phyloP scores from a whole-genome alignment of 1,284 basidiomycete genomes.

The Irpex rosettiformis region DNA sequence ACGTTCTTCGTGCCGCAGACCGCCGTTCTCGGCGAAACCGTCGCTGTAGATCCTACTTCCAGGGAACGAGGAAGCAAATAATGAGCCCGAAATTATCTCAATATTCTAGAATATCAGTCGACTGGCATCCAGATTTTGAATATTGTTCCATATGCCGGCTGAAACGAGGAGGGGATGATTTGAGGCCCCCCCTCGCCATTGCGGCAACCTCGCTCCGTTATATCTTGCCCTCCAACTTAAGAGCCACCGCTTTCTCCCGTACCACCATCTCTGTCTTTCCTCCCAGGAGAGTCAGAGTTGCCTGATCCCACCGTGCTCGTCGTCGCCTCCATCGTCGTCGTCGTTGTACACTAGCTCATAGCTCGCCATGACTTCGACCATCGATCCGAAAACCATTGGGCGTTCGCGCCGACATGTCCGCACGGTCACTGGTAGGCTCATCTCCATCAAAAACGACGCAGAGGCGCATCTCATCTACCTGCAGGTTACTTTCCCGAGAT shows the following conservation, averaged over 20 bases:
- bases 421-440: conserved; percentile 59
- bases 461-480: background rate
- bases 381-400: conserved; percentile 67
- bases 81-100: background rate
- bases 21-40: background rate
- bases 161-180: background rate
- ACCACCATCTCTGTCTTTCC: background rate
- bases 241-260: background rate
- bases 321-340: background rate
- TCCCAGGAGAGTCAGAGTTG: background rate
- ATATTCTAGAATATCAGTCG: background rate
- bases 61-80: background rate
- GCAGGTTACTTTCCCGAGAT: conserved; percentile 73
- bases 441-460: background rate
- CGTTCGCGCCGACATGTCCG: conserved; percentile 67
- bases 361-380: conserved; percentile 41
- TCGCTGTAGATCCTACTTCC: background rate
- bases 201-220: background rate
- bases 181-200: background rate
- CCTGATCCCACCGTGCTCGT: no score
- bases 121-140: background rate
- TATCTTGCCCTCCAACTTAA: background rate
- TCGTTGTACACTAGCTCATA: background rate
- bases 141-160: background rate
- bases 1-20: background rate